Base-by-base conservation (phyloP, 2,329 filamentous ascomycete species). In the Colletotrichum nymphaeae region DNA sequence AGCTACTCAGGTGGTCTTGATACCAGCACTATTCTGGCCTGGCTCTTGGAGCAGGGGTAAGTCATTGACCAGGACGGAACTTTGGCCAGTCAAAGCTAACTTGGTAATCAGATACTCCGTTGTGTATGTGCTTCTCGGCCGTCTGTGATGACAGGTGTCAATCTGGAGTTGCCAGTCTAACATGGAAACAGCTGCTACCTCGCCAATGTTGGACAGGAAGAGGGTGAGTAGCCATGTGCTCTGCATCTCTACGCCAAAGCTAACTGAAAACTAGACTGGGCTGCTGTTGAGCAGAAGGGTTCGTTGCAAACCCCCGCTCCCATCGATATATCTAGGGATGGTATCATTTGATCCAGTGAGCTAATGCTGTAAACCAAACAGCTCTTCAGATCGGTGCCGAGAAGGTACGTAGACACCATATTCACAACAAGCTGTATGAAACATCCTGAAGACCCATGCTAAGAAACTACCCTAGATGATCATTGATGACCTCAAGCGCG, bases 141-240 rank as follows among this genome's bases (percentile, higher is more conserved):
- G 42, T 14, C 37, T 16, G 8, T 24, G 3, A 14, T 26, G 12
- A 1, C 19, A 9, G 46, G 19, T 8, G 6, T 11, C 24, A 35
- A 1, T n/a, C 16, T 26, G 11, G 19, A 42, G 22, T 28, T 26
- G 26, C 32, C 22, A 57, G 19, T 16, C 69, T 74, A 37, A 74
- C 49, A 6, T 37, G 8, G 3, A 5, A 22, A 4, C 32, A 75
- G 70, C 66, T 83, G 81, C 72, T 85, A 82, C 77, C 85, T 92
- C 82, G 92, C 90, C 82, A 87, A 94, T 84, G 89, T 93, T 78
- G 92, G 92, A 59, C 92, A 94, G 83, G 89, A 91, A 77, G 92
- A 94, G 84, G 55, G 55, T 35, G 16, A 57, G 55, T 22, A 3
- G 8, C 3, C 16, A 11, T 57, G 12, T 57, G 19, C 42, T 5